phyloP scores from a whole-genome alignment of 768 basidiomycete genomes.

The Podaxis mareebaensis region DNA sequence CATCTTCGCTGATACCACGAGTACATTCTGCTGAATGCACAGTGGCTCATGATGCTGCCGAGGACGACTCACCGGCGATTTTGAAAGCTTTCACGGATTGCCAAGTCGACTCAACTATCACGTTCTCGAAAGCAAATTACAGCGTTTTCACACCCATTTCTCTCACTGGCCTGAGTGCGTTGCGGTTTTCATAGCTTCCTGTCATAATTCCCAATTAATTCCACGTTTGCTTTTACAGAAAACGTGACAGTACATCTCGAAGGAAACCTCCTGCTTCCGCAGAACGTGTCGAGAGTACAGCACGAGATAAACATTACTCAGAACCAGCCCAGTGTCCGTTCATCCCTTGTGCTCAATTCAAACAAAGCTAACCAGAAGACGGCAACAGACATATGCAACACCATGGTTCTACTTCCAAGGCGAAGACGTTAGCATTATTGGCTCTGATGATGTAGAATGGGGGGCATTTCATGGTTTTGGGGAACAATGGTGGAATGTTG shows the following conservation, averaged over 20 bases:
- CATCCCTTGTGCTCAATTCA: background rate
- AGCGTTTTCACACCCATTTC: constrained; percentile 38
- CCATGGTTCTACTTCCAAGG: constrained; percentile 50
- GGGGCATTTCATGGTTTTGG: constrained; percentile 48
- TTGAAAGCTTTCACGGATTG: constrained; percentile 37
- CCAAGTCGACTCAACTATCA: constrained; percentile 32
- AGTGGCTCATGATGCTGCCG: constrained; percentile 27
- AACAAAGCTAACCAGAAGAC: background rate
- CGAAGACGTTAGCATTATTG: constrained; percentile 39
- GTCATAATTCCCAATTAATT: background rate
- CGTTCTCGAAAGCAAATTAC: constrained; percentile 35
- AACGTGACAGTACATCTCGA: constrained; percentile 43
- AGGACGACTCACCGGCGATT: constrained; percentile 38
- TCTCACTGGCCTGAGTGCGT: constrained; percentile 31
- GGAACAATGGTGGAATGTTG: constrained; percentile 52
- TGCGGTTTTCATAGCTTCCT: background rate
- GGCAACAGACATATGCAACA: constrained; percentile 37
- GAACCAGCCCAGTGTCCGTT: constrained; percentile 38
- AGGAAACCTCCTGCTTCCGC: constrained; percentile 46
- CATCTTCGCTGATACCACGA: background rate
- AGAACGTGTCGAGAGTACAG: constrained; percentile 43
- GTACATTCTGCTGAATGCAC: constrained; percentile 23
- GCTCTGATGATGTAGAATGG: constrained; percentile 38
- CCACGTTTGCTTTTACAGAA: constrained; percentile 21
- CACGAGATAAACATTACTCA: constrained; percentile 35